These are phyloP conservation scores for Acrocalymma vagum DNA, from an alignment of 2,329 filamentous ascomycete species.

Conservation along the genomic window DNA sequence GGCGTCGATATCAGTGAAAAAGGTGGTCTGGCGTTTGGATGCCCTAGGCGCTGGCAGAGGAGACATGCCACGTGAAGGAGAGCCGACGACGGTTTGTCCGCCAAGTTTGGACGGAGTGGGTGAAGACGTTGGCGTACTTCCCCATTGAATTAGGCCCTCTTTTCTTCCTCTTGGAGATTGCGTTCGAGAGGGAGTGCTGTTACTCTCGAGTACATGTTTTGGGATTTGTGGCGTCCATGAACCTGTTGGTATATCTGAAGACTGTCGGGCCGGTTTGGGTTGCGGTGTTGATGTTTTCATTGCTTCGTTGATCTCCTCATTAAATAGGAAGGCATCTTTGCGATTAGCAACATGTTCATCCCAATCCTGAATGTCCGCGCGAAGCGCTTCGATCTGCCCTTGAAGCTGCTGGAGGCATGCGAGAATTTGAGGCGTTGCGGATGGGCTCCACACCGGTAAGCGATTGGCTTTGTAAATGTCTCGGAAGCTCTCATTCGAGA, in stretches of 20 bases:
- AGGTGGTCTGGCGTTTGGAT: conserved; percentile 38
- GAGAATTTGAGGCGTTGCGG: conserved; percentile 51
- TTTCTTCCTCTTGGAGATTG: conserved; percentile 47
- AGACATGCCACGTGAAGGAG: conserved; percentile 36
- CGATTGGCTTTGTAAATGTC: conserved; percentile 46
- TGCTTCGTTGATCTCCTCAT: conserved; percentile 54
- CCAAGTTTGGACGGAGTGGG: conserved; percentile 36
- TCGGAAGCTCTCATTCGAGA: conserved; percentile 38
- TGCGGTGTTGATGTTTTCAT: conserved; percentile 40
- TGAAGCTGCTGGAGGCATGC: conserved; percentile 52
- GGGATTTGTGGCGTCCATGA: conserved; percentile 48
- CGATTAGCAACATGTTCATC: conserved; percentile 58
- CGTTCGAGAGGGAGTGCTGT: conserved; percentile 40
- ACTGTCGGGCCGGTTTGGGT: conserved; percentile 28
- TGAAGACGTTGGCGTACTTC: conserved; percentile 29
- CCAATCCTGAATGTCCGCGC: conserved; percentile 54
- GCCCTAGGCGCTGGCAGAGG: conserved; percentile 38
- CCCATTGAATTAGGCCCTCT: conserved; percentile 34
- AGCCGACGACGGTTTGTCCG: conserved; percentile 36
- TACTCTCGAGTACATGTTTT: conserved; percentile 41
- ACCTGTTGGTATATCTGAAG: conserved; percentile 36
- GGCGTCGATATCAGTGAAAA: conserved; percentile 45
- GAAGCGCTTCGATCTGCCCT: conserved; percentile 52
- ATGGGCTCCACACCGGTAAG: conserved; percentile 45
- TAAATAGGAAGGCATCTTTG: conserved; percentile 59